Evolutionary conservation across 371 early-diverging fungal species (phyloP).

Genomic region (Apophysomyces ossiformis): DNA sequence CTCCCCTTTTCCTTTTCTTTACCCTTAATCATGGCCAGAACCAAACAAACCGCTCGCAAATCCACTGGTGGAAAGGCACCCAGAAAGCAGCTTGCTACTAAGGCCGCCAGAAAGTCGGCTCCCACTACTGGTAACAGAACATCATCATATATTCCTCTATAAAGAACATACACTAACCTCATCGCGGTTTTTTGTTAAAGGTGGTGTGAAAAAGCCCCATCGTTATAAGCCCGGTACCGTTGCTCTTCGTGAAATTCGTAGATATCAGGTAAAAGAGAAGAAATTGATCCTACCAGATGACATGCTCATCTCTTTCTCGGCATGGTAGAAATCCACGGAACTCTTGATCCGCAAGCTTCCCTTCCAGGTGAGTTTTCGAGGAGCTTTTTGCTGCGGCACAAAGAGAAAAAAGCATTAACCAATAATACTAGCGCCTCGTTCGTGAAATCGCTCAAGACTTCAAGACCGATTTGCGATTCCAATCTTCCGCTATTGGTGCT

Average conservation of each 20-base stretch:
- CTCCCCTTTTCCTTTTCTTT: slow-evolving; percentile 6
- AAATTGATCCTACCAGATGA: background rate
- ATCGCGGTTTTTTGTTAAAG: slow-evolving; percentile 10
- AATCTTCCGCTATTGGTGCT: slow-evolving; percentile 94
- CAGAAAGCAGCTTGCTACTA: slow-evolving; percentile 95
- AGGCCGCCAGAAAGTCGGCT: slow-evolving; percentile 68
- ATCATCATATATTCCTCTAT: background rate
- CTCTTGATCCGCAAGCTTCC: slow-evolving; percentile 96
- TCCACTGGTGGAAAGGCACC: slow-evolving; percentile 98
- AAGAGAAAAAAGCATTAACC: slow-evolving; percentile 3
- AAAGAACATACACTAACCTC: background rate
- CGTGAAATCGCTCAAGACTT: slow-evolving; percentile 94
- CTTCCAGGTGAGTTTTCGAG: slow-evolving; percentile 73
- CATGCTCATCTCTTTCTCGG: slow-evolving; percentile 4
- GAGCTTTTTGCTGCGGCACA: background rate
- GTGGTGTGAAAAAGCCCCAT: slow-evolving; percentile 76
- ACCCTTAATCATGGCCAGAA: slow-evolving; percentile 80
- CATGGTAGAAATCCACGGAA: slow-evolving; percentile 89
- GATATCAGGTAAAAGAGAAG: slow-evolving; percentile 72
- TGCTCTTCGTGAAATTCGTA: slow-evolving; percentile 94
- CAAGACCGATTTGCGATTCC: slow-evolving; percentile 97
- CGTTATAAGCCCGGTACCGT: slow-evolving; percentile 87
- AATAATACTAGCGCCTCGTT: slow-evolving; percentile 68
- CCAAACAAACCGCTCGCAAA: slow-evolving; percentile 98
- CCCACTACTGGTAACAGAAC: slow-evolving; percentile 36